Conservation (phyloP, 192 early-diverging fungal species). For the Linnemannia exigua region DNA sequence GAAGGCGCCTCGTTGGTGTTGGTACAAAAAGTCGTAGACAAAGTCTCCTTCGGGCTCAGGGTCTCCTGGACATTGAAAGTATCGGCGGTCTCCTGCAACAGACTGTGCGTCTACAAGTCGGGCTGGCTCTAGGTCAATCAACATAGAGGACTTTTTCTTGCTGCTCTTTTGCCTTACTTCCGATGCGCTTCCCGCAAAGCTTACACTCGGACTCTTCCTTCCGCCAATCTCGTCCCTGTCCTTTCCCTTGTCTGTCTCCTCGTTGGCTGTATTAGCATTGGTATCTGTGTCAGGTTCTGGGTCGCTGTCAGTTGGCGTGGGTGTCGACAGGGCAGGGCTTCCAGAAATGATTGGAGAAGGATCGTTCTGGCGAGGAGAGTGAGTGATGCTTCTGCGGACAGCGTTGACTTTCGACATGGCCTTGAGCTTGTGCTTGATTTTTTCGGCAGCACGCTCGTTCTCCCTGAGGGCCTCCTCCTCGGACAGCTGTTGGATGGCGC, state of each 20-base stretch:
- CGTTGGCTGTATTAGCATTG: background rate
- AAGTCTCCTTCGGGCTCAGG: conserved; percentile 40
- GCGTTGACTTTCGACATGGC: conserved; percentile 29
- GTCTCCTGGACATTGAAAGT: conserved; percentile 27
- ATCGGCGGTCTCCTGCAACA: conserved; percentile 23
- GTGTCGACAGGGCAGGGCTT: background rate
- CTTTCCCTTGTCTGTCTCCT: background rate
- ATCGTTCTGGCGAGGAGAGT: background rate
- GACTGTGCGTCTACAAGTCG: conserved; percentile 31
- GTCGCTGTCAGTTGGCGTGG: background rate
- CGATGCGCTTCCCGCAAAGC: background rate
- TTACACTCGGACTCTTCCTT: background rate
- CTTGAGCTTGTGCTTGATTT: conserved; percentile 27
- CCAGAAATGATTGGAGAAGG: background rate
- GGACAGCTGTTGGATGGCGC: conserved; percentile 8
- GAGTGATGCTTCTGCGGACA: background rate
- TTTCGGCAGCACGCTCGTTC: conserved; percentile 28
- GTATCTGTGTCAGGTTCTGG: background rate
- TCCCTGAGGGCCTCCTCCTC: conserved; percentile 23
- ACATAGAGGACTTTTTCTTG: conserved; percentile 8
- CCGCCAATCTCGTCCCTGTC: background rate
- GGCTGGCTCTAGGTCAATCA: conserved; percentile 26
- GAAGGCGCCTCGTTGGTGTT: conserved; percentile 48
- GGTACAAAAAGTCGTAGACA: conserved; percentile 52
- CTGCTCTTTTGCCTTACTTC: background rate